phyloP scores from a whole-genome alignment of 345 rosid species.

The Mercurialis annua region DNA sequence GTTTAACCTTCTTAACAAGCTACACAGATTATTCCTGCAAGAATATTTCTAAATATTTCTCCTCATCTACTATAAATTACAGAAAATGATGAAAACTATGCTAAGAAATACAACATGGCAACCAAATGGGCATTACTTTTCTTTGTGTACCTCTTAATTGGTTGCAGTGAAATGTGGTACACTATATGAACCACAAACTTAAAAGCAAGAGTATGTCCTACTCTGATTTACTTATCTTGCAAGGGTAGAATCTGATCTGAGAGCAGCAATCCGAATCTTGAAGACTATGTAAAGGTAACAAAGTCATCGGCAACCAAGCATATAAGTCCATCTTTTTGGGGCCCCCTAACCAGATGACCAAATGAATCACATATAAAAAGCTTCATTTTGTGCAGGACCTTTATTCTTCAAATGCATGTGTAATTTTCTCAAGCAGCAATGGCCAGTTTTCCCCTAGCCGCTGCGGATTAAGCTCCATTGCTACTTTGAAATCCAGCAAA shows the following conservation, averaged over 20 bases:
- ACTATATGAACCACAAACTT: constrained; percentile 16
- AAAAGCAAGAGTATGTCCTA: constrained; percentile 9
- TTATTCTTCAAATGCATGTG: constrained; percentile 23
- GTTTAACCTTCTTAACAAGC: constrained; percentile 29
- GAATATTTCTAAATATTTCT: constrained; percentile 31
- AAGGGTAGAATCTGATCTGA: constrained; percentile 5
- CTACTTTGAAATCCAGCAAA: constrained; percentile 35
- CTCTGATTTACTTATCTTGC: constrained; percentile 7
- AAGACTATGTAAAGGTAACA: constrained; percentile 2
- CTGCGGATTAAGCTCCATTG: constrained; percentile 48
- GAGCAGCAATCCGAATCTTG: constrained; percentile 12
- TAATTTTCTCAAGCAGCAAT: constrained; percentile 43
- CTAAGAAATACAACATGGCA: constrained; percentile 32
- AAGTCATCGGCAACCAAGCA: constrained; percentile 6
- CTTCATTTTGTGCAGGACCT: constrained; percentile 5
- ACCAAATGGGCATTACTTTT: constrained; percentile 21
- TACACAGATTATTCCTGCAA: constrained; percentile 37
- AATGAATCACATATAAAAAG: constrained; percentile 6
- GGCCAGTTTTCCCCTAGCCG: constrained; percentile 54
- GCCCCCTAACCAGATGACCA: constrained; percentile 17
- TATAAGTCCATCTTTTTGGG: constrained; percentile 8
- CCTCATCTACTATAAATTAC: constrained; percentile 29
- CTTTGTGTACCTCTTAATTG: constrained; percentile 23
- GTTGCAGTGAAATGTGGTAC: constrained; percentile 22
- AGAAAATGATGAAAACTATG: constrained; percentile 30